phyloP scores from a whole-genome alignment of 139 green algal genomes.

The Picochlorum sp. region DNA sequence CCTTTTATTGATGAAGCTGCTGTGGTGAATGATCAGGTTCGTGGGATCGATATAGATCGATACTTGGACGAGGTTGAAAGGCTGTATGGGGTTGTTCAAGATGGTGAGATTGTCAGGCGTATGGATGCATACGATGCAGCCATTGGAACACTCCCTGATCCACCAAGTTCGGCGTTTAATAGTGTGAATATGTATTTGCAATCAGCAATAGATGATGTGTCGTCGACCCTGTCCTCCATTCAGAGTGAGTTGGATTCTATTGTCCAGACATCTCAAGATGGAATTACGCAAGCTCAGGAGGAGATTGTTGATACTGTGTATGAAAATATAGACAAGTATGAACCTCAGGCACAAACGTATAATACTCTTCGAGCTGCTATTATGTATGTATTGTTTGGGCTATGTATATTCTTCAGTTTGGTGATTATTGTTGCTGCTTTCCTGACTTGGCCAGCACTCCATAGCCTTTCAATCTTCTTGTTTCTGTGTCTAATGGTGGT shows the following conservation, averaged over 20 bases:
- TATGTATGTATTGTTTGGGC: constrained; percentile 15
- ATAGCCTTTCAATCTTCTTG: constrained; percentile 9
- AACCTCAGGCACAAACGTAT: neutral
- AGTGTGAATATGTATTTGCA: too few relatives aligned
- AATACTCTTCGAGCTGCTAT: constrained; percentile 5
- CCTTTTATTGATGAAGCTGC: neutral
- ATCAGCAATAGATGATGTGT: neutral
- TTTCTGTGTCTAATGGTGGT: constrained; percentile 13
- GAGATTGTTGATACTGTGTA: neutral
- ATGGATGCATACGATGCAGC: too few relatives aligned
- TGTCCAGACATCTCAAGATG: neutral
- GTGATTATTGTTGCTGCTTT: neutral
- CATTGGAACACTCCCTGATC: too few relatives aligned
- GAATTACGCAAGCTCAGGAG: neutral
- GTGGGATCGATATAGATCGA: too few relatives aligned
- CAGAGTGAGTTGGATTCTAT: neutral
- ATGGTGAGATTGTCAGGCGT: too few relatives aligned
- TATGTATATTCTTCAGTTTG: neutral
- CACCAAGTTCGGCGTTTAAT: too few relatives aligned
- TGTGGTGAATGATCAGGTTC: neutral
- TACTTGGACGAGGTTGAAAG: too few relatives aligned
- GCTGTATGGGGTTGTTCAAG: too few relatives aligned
- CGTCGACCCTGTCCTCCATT: neutral
- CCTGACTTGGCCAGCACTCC: constrained; percentile 1
- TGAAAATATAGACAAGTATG: constrained; percentile 9